Conservation (phyloP, 805 yeast species). For the Zygoascus bituminiphila region DNA sequence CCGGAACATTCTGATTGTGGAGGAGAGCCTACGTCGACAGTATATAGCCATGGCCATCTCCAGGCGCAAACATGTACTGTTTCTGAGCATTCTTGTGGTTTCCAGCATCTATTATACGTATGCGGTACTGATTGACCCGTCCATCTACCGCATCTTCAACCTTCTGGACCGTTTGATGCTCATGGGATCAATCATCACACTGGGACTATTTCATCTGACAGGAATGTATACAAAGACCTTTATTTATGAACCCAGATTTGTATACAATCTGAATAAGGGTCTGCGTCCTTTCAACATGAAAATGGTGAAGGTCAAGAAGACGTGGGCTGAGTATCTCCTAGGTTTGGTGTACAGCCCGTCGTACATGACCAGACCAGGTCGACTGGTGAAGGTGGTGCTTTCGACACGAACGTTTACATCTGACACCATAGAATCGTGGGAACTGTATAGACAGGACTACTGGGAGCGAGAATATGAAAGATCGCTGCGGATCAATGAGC, state of each 20-base stretch:
- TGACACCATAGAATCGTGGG: constrained; percentile 90
- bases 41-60: constrained; percentile 61
- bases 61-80: constrained; percentile 53
- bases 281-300: constrained; percentile 73
- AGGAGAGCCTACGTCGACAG: constrained; percentile 78
- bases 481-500: constrained; percentile 3
- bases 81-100: constrained; percentile 28
- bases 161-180: constrained; percentile 38
- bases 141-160: constrained; percentile 31
- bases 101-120: constrained; percentile 27
- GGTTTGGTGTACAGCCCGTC: constrained; percentile 23
- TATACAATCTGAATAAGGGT: constrained; percentile 82
- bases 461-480: constrained; percentile 70
- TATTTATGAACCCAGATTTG: constrained; percentile 68
- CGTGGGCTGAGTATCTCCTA: constrained; percentile 23
- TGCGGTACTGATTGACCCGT: constrained; percentile 25
- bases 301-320: constrained; percentile 37
- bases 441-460: constrained; percentile 81
- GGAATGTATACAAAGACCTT: constrained; percentile 88
- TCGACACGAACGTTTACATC: constrained; percentile 76
- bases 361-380: constrained; percentile 37
- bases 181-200: constrained; percentile 53
- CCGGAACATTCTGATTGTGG: constrained; percentile 73
- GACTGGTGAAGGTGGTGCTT: constrained; percentile 72
- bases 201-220: constrained; percentile 69